Evolutionary conservation across 2,329 filamentous ascomycete genomes (phyloP), one percentile per base, ranked within the genome.

Genomic region (Fusarium guadeloupense): DNA sequence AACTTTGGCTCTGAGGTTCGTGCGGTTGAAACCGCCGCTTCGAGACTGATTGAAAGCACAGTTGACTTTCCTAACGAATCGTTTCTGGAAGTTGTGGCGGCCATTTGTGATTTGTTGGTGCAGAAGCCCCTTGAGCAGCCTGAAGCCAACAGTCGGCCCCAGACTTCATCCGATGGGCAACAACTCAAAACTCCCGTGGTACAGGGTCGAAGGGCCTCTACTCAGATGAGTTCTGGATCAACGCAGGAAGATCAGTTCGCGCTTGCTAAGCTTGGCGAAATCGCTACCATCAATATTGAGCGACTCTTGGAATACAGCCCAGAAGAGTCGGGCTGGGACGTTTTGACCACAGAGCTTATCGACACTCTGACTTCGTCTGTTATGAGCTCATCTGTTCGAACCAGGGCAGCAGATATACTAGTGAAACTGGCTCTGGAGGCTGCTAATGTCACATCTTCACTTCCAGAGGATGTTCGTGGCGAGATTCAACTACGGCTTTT

Each of bases 21-120:
- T 56, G 92, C 95, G 26, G 94, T 98, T 0, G 92, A 97, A 74
- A 89, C 90, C 7, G 95, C 95, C 4, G 92, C 93, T 2, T 87
- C 88, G 2, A 87, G 95, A 60, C 81, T 99, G 16, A 88, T 98
- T 54, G 95, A 98, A 72, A 97, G 93, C 75, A 98, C 93, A 0
- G 83, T 90, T 14, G 93, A 97, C 67, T 98, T 96, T 69, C 92
- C 93, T 0, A 93, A 94, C 62, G 83, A 87, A 14, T 82, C 92
- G 0, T 98, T 98, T 68, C 79, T 89, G 6, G 86, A 91, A 61
- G 86, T 98, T 9, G 80, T 98, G 2, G 79, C 82, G 48, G 89
- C 93, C 1, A 82, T 97, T 5, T 93, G 92, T 69, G 81, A 84
- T 39, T 80, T 97, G 7, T 80, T 96, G 6, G 82, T 83, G 28